Evolutionary conservation across 768 basidiomycete species (phyloP), one percentile per base, ranked within the genome.

Genomic region (Cubamyces lactineus): DNA sequence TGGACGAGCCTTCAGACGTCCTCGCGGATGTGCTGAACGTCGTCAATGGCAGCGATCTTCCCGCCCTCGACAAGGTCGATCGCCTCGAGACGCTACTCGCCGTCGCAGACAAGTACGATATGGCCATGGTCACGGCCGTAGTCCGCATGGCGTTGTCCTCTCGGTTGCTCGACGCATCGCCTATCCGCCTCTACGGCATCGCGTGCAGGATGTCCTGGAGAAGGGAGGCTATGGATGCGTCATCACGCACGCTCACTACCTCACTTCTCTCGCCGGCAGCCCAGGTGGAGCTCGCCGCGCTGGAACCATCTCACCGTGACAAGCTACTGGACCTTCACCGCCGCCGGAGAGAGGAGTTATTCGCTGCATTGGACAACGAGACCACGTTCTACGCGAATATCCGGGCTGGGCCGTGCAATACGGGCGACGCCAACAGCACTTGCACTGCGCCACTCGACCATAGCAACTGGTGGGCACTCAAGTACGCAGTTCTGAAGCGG

Each of bases 171-270:
- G 26, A 53, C 15, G 47, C 34, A 21, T 46, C 53, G 13, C 81
- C 83, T 1, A 64, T 84, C n/a, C 77, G 80, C 19, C 72, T 83
- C 11, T 84, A 83, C 58, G 79, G 74, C 2, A 72, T 84, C 45
- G 75, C 80, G 8, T 76, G 77, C 19, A 75, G 75, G 34, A 78
- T 75, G 56, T 78, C 75, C 7, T 83, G 82, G 80, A 72, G 72
- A 46, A 75, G 78, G 45, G 82, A 82, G 67, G 76, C 78, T 6
- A 73, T 72, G 61, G 57, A 76, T 12, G 80, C 82, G 2, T 76
- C 81, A 3, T 71, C 74, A 19, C 67, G 74, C 41, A 81, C 83
- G 9, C 68, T 84, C 21, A 66, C 66, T 16, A 63, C 80, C 15
- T 71, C 78, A 54, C 69, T 85, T 1, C 74, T 77, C 59, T 72